Evolutionary conservation across 768 basidiomycete genomes (phyloP), one percentile per base, ranked within the genome.

Genomic region (Cyclocybe aegerita): DNA sequence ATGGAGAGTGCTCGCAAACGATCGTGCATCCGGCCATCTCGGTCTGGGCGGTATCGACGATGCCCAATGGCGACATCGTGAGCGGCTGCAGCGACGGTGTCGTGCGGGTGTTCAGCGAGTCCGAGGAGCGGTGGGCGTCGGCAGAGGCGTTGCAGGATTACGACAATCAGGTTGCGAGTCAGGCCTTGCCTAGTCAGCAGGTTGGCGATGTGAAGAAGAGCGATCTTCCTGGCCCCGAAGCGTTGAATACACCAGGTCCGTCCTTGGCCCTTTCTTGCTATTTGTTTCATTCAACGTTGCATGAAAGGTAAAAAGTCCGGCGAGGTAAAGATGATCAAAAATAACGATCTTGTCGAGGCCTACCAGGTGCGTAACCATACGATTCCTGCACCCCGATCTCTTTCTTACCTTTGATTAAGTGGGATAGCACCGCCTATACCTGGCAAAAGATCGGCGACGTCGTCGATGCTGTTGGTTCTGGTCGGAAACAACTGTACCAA

Each of bases 391-490:
- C 54, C 17, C 17, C 12, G 37, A 17, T 15, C 17, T 17, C 38
- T n/a, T 48, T 36, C 37, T 48, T 50, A 57, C 43, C 38, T 46
- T n/a, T 47, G 11, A 23, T 50, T 7, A 53, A 98, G 93, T 98
- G 96, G 96, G 90, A 94, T 49, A 75, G 70, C 36, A 69, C 76
- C 3, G 70, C 74, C 8, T 71, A 68, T 12, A 78, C 76, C 17
- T 99, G 97, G 97, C 82, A 92, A 66, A 96, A 95, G 65, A 84
- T 98, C 32, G 97, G 97, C 16, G 89, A 95, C 58, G 95, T 98
- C 4, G 93, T 95, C 4, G 97, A 97, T 62, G 95, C 94, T 14
- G 89, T 96, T 45, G 90, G 94, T 16, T 83, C 86, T 33, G 83
- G 83, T n/a, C 79, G 93, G 50, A 95, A 91, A 68, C 91, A 95